phyloP scores from a whole-genome alignment of 1,284 basidiomycete species.

The Leccinum fallax region DNA sequence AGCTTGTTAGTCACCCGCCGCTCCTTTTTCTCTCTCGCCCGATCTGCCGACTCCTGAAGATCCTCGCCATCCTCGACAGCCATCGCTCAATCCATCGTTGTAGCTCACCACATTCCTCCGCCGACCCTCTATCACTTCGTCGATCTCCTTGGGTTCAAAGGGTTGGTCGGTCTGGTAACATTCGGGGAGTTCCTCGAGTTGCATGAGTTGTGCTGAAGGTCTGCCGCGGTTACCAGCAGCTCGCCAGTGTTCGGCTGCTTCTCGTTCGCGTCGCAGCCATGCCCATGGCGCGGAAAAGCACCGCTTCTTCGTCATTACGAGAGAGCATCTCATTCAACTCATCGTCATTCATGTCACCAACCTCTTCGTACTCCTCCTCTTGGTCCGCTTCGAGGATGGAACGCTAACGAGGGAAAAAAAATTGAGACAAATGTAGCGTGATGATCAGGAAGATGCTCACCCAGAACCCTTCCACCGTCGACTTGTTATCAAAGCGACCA shows the following conservation, averaged over 20 bases:
- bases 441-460: constrained; percentile 47
- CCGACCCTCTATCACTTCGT: constrained; percentile 77
- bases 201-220: constrained; percentile 80
- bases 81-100: constrained; percentile 87
- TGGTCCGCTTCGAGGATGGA: constrained; percentile 88
- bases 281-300: constrained; percentile 87
- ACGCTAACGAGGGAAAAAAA: constrained; percentile 48
- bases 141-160: constrained; percentile 67
- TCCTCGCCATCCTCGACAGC: constrained; percentile 90
- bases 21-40: constrained; percentile 62
- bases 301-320: constrained; percentile 80
- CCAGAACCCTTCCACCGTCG: constrained; percentile 92
- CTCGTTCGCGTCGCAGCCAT: constrained; percentile 68
- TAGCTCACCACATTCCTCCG: constrained; percentile 87
- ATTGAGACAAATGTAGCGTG: not conserved
- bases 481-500: constrained; percentile 99
- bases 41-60: constrained; percentile 73
- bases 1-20: constrained; percentile 56
- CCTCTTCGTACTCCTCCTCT: constrained; percentile 91
- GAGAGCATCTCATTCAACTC: constrained; percentile 95
- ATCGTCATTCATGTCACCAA: constrained; percentile 95
- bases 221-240: constrained; percentile 78
- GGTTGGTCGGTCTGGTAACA: constrained; percentile 89
- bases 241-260: constrained; percentile 73
- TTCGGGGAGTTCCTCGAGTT: constrained; percentile 89